Conservation (phyloP, 1,284 basidiomycete genomes). For the Grifola frondosa region DNA sequence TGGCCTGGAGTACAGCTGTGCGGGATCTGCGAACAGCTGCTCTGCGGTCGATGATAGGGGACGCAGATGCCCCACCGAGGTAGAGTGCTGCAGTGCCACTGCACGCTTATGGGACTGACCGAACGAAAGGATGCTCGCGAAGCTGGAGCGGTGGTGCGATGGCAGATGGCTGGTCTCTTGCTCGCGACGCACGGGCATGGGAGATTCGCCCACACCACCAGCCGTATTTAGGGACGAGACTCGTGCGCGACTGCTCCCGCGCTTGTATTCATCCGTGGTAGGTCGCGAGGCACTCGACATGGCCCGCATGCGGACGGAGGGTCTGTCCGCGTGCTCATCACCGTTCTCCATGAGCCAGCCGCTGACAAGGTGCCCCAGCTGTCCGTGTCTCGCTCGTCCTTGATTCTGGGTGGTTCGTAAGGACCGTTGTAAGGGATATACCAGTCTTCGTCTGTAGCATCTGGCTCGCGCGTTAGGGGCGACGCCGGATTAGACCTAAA, state of each 20-base stretch:
- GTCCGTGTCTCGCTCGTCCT: conserved; percentile 37
- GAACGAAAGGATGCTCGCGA: conserved; percentile 50
- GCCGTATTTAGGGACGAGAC: conserved; percentile 43
- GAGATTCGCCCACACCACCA: conserved; percentile 62
- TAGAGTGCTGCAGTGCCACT: conserved; percentile 15
- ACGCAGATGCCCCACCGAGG: conserved; percentile 21
- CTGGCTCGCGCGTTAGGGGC: conserved; percentile 18
- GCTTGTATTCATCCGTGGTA: conserved; percentile 11
- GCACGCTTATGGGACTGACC: conserved; percentile 31
- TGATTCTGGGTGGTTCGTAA: conserved; percentile 40
- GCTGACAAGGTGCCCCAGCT: conserved; percentile 51
- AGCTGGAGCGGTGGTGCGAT: conserved; percentile 39
- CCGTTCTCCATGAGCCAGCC: conserved; percentile 35
- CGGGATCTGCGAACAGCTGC: too few species aligned
- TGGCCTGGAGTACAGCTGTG: background rate
- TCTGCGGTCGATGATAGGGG: conserved; percentile 4
- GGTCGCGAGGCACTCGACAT: conserved; percentile 26
- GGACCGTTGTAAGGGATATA: conserved; percentile 66
- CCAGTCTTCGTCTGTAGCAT: conserved; percentile 47
- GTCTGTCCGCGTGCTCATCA: conserved; percentile 13
- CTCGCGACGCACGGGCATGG: conserved; percentile 38
- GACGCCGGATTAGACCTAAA: conserved; percentile 23
- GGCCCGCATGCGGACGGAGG: conserved; percentile 24
- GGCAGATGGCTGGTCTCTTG: conserved; percentile 20
- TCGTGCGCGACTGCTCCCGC: conserved; percentile 14